These are phyloP conservation scores for Stagonosporopsis tanaceti DNA, from an alignment of 2,329 filamentous ascomycete genomes.

Conservation along the genomic window DNA sequence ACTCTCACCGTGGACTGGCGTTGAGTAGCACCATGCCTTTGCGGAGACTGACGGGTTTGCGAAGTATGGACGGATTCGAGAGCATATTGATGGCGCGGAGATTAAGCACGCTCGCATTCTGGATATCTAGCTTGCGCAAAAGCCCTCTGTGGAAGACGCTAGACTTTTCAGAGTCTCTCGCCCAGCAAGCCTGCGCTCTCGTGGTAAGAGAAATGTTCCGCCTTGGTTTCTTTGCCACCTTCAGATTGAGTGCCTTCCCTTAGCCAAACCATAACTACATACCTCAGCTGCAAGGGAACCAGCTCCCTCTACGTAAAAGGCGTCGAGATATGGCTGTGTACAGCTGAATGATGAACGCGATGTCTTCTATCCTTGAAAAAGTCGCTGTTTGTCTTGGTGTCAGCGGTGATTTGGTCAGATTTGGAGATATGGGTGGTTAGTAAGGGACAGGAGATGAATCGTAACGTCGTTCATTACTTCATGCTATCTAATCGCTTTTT, in stretches of 20 bases:
- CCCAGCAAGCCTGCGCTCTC: neutral
- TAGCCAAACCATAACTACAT: too few relatives aligned
- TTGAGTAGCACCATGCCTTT: slow-evolving; percentile 49
- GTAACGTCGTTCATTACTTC: slow-evolving; percentile 1
- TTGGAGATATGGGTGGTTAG: neutral
- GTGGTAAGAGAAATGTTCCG: too few relatives aligned
- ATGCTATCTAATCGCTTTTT: neutral
- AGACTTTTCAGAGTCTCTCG: too few relatives aligned
- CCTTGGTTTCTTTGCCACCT: too few relatives aligned
- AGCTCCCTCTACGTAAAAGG: too few relatives aligned
- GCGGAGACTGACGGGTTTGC: slow-evolving; percentile 43
- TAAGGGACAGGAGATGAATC: neutral
- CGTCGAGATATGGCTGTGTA: too few relatives aligned
- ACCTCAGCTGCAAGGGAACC: too few relatives aligned
- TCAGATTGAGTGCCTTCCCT: too few relatives aligned
- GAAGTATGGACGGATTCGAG: slow-evolving; percentile 31
- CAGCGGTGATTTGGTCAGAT: neutral
- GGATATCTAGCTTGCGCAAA: slow-evolving; percentile 20
- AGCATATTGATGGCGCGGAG: slow-evolving; percentile 29
- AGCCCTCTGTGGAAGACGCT: neutral
- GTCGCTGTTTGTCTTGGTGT: too few relatives aligned
- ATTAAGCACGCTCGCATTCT: slow-evolving; percentile 37
- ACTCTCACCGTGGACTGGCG: slow-evolving; percentile 50
- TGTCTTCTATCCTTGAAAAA: too few relatives aligned
- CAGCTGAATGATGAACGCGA: too few relatives aligned